Evolutionary conservation across 2,329 filamentous ascomycete species (phyloP).

Genomic region (Paraphaeosphaeria minitans): DNA sequence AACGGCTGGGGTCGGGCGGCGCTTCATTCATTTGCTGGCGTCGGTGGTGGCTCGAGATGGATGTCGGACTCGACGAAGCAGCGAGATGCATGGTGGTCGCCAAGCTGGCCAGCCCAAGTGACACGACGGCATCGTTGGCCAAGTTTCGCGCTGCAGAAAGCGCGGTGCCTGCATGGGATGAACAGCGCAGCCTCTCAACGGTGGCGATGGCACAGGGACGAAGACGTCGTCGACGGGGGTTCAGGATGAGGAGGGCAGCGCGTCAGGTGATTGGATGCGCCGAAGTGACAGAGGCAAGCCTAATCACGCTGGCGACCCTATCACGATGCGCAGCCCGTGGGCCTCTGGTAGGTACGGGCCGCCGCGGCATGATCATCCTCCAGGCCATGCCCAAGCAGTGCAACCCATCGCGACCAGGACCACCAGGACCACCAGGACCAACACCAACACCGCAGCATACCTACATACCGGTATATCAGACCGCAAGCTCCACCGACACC

Average conservation of each 20-base stretch:
- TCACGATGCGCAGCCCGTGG: conserved; percentile 26
- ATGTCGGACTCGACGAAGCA: conserved; percentile 34
- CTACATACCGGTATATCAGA: conserved; percentile 15
- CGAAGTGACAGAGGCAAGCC: conserved; percentile 26
- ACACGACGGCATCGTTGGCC: conserved; percentile 37
- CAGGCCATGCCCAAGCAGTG: conserved; percentile 11
- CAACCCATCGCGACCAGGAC: conserved; percentile 12
- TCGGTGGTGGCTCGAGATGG: conserved; percentile 32
- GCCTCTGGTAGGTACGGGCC: conserved; percentile 25
- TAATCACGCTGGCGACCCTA: conserved; percentile 30
- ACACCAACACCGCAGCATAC: no score
- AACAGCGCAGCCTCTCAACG: conserved; percentile 34
- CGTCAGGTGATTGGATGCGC: conserved; percentile 24
- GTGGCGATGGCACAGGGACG: conserved; percentile 26
- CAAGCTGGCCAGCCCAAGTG: conserved; percentile 34
- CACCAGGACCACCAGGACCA: no score
- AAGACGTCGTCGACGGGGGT: conserved; percentile 29
- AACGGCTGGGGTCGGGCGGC: conserved; percentile 34
- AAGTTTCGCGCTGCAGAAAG: conserved; percentile 38
- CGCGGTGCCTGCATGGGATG: conserved; percentile 43
- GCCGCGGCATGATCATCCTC: conserved; percentile 29
- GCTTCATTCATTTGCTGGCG: conserved; percentile 35
- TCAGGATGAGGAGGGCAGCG: conserved; percentile 18
- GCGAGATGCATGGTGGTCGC: conserved; percentile 33
- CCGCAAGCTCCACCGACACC: conserved; percentile 3